Conservation (phyloP, 208 protist species). For the Blechomonas ayalai region DNA sequence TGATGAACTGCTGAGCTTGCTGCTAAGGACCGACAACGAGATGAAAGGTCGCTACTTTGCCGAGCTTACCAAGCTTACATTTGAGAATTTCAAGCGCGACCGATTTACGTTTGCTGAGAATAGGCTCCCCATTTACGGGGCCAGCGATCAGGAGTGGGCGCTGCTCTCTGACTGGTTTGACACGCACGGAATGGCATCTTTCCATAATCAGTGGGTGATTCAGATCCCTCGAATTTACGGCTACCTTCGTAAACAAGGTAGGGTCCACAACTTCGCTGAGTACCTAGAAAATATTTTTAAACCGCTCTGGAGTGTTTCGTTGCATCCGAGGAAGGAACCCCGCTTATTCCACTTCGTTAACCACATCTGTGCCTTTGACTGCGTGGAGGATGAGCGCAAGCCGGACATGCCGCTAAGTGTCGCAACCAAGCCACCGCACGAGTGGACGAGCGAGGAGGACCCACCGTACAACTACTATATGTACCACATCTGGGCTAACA, state of each 20-base stretch:
- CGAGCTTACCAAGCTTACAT: conserved; percentile 94
- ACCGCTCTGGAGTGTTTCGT: conserved; percentile 97
- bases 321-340: conserved; percentile 93
- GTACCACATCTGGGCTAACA: conserved; percentile 98
- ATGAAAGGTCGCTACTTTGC: conserved; percentile 97
- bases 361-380: conserved; percentile 97
- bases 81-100: conserved; percentile 92
- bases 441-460: conserved; percentile 93
- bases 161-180: conserved; percentile 95
- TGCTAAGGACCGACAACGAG: conserved; percentile 98
- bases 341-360: conserved; percentile 95
- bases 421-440: conserved; percentile 69
- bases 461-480: conserved; percentile 99
- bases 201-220: conserved; percentile 97
- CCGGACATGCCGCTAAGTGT: conserved; percentile 51
- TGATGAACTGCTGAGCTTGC: conserved; percentile 91
- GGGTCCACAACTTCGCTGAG: conserved; percentile 91
- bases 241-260: conserved; percentile 69
- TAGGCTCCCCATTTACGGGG: conserved; percentile 87
- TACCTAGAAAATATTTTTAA: conserved; percentile 97
- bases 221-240: conserved; percentile 95
- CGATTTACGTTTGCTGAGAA: conserved; percentile 94
- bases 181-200: conserved; percentile 92
- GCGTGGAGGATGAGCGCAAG: conserved; percentile 96
- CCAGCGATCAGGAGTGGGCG: conserved; percentile 91